phyloP scores from a whole-genome alignment of 2,329 filamentous ascomycete species.

The Kalmusia sp. region DNA sequence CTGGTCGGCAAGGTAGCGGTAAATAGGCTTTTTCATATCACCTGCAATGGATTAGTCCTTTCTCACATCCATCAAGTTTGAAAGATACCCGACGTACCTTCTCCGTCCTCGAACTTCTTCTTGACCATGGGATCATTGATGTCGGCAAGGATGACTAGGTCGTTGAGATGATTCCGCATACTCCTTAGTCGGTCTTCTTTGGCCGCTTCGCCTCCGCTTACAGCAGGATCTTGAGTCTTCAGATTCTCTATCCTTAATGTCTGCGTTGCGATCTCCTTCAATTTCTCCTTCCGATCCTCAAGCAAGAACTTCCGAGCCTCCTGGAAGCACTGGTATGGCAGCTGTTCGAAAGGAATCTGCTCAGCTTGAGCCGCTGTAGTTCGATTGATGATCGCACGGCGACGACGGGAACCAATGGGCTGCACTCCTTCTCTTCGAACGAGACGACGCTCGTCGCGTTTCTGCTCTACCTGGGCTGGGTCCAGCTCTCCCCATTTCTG shows the following conservation, averaged over 20 bases:
- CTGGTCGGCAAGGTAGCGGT: slow-evolving; percentile 83
- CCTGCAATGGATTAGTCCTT: slow-evolving; percentile 59
- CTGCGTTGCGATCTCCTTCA: slow-evolving; percentile 73
- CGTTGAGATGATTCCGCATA: slow-evolving; percentile 75
- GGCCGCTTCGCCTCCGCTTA: slow-evolving; percentile 67
- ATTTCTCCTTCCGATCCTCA: slow-evolving; percentile 81
- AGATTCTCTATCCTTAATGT: slow-evolving; percentile 72
- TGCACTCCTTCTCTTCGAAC: slow-evolving; percentile 69
- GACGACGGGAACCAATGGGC: slow-evolving; percentile 84
- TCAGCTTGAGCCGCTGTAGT: slow-evolving; percentile 59
- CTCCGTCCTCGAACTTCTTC: slow-evolving; percentile 89
- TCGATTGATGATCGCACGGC: slow-evolving; percentile 61
- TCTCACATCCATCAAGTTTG: not conserved
- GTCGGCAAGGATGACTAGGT: slow-evolving; percentile 87
- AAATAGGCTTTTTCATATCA: slow-evolving; percentile 96
- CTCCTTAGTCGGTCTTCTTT: slow-evolving; percentile 73
- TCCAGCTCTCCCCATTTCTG: slow-evolving; percentile 44
- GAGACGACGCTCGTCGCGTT: slow-evolving; percentile 69
- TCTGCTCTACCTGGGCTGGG: slow-evolving; percentile 41
- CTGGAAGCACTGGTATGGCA: slow-evolving; percentile 98
- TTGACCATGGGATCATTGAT: slow-evolving; percentile 96
- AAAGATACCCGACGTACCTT: slow-evolving; percentile 66
- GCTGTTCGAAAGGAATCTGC: slow-evolving; percentile 85
- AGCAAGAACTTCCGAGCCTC: slow-evolving; percentile 86
- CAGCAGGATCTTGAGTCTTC: slow-evolving; percentile 62